Base-by-base conservation (phyloP, 352 stramenopile species). In the Pythium biforme region DNA sequence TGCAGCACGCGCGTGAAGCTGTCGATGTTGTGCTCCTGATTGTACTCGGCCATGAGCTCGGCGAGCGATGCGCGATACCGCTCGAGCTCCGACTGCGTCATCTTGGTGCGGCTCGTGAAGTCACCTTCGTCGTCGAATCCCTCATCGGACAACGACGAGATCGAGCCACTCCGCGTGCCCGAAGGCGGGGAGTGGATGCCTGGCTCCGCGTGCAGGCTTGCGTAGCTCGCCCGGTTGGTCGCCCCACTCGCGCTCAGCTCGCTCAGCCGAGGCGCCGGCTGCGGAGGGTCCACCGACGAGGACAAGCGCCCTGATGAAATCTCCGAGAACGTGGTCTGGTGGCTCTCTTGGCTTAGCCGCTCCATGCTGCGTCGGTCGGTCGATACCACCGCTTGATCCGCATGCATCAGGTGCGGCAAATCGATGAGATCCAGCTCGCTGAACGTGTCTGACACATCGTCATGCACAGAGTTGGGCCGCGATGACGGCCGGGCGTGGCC, bases 361-460 rank as follows among this genome's bases (percentile, higher is more conserved):
- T 78, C 68, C 7, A 56, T 61, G 25, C 14, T 50, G 53, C 31
- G 52, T 17, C 46, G 56, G 33, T 9, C 43, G 37, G 48, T 33
- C 1, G 19, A n/a, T n/a, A n/a, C 23, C 19, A 23, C 22, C 15
- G 68, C 65, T 53, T 88, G 67, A 20, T 83, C 77, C 11, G 86
- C 88, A 45, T 75, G 76, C 78, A 92, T 88, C 43, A 92, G 62
- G 29, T 92, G 82, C 17, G 82, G 82, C 12, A 92, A 69, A 40
- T 89, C 80, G 11, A 77, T 76, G 50, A 92, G 64, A 41, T 90
- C 82, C 64, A 91, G 70, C 52, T 91, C 82, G 48, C 82, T 92
- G 56, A 92, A 92, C 0, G 82, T 87, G 43, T 92, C 82, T 8
- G 75, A 89, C 20, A 78, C 70, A 26, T 77, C 74, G 26, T 87